Percentiles rank a stretch among this genome's conserved stretches.
Evolutionary conservation across 805 yeast species (phyloP).

Genomic region (Jamesozyma lodderae): DNA sequence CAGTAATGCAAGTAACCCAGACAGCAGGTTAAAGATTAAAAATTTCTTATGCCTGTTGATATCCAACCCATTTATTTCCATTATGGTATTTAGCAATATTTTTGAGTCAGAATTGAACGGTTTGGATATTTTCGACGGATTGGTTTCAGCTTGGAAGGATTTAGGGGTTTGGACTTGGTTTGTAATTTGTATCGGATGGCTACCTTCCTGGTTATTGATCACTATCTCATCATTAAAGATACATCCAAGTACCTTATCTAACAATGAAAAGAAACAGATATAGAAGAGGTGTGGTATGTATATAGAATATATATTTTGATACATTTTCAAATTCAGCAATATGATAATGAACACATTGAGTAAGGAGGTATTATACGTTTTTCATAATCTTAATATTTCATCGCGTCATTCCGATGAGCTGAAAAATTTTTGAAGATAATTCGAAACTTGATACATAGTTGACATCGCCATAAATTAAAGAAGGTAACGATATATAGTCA

Average conservation of each 20-base stretch:
- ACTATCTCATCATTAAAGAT: conserved; percentile 19
- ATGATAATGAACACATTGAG: no score
- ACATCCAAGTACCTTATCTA: not conserved
- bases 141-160: conserved; percentile 56
- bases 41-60: conserved; percentile 32
- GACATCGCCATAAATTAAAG: no score
- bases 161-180: conserved; percentile 84
- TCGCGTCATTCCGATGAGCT: no score
- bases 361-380: no score
- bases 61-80: conserved; percentile 45
- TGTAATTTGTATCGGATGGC: conserved; percentile 64
- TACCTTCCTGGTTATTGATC: conserved; percentile 64
- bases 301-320: no score
- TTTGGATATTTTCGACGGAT: conserved; percentile 37
- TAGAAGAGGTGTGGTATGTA: no score
- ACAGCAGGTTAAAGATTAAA: conserved; percentile 8
- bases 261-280: conserved; percentile 3
- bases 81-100: conserved; percentile 27
- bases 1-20: conserved; percentile 1
- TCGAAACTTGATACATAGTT: no score
- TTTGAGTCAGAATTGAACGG: conserved; percentile 31
- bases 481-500: no score
- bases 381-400: no score
- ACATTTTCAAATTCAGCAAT: no score
- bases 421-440: no score